Evolutionary conservation across 768 basidiomycete genomes (phyloP).

Genomic region (Agaricus sinodeliciosus): DNA sequence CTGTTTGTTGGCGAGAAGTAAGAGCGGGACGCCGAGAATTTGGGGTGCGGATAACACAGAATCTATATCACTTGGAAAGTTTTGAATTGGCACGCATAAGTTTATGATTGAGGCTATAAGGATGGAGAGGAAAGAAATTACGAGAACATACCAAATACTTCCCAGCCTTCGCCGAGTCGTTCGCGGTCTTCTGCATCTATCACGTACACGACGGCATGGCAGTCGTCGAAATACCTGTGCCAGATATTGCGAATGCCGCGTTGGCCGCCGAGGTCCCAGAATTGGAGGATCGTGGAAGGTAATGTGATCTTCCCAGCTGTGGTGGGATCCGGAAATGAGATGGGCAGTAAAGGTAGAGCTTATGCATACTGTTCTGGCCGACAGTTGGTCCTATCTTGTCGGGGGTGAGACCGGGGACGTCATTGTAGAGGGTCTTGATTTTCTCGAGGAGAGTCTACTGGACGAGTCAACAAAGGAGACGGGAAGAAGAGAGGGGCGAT

Average conservation of each 20-base stretch:
- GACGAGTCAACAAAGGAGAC: conserved; percentile 5
- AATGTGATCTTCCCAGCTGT: conserved; percentile 89
- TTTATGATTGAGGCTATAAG: background rate
- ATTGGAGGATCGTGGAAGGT: conserved; percentile 90
- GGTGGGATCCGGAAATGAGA: background rate
- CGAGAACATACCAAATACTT: conserved; percentile 78
- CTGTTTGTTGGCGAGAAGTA: conserved; percentile 96
- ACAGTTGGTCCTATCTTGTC: conserved; percentile 96
- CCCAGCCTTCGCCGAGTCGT: conserved; percentile 90
- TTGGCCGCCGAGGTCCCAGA: conserved; percentile 97
- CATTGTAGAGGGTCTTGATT: conserved; percentile 90
- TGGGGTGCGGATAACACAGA: conserved; percentile 83
- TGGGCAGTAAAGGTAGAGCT: background rate
- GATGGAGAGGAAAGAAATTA: background rate
- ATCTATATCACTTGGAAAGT: conserved; percentile 38
- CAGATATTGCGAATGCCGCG: conserved; percentile 91
- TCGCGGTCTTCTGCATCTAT: conserved; percentile 91
- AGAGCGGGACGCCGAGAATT: conserved; percentile 82
- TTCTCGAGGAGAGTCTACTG: conserved; percentile 80
- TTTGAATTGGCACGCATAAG: background rate
- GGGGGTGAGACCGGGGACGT: conserved; percentile 78
- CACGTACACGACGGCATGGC: conserved; percentile 94
- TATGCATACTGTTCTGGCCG: conserved; percentile 86
- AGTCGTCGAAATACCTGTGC: conserved; percentile 93
- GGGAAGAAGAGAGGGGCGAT: background rate